Percentiles rank a stretch among this genome's conserved stretches.
Conservation (phyloP, 2,329 filamentous ascomycete species). For the Phaeosphaeriaceae sp. region DNA sequence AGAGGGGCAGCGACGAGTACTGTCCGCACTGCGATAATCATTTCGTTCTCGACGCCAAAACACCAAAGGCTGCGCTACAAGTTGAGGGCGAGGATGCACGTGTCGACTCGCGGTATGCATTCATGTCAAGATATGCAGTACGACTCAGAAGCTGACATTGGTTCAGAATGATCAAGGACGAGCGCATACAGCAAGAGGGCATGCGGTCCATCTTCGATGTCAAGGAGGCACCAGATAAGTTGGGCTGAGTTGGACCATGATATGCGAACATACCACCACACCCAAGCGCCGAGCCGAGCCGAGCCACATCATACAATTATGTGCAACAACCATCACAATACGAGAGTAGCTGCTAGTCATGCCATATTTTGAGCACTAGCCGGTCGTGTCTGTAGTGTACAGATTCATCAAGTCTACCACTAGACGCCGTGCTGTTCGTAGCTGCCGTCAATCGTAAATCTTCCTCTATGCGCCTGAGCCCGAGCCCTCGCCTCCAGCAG, state of each 20-base stretch:
- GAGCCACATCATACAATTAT: constrained; percentile 13
- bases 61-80: constrained; percentile 81
- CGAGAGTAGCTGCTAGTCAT: constrained; percentile 27
- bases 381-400: constrained; percentile 35
- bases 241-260: constrained; percentile 66
- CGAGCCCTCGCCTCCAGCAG: constrained; percentile 52
- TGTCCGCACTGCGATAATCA: constrained; percentile 99
- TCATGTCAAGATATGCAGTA: too few species aligned
- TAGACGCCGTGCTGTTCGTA: constrained; percentile 41
- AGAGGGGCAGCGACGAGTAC: constrained; percentile 79
- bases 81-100: constrained; percentile 92
- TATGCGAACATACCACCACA: constrained; percentile 1
- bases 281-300: constrained; percentile 10
- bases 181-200: constrained; percentile 71
- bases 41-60: constrained; percentile 88
- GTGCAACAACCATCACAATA: not conserved
- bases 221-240: constrained; percentile 74
- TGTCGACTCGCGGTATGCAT: constrained; percentile 72
- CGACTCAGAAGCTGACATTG: constrained; percentile 8
- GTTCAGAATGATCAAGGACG: constrained; percentile 85
- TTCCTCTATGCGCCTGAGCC: constrained; percentile 35
- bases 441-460: constrained; percentile 30
- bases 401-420: constrained; percentile 39
- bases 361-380: constrained; percentile 36
- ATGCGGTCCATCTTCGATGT: constrained; percentile 77